These are phyloP conservation scores for Hymenochaete sp. DNA, from an alignment of 1,284 basidiomycete species.

Conservation along the genomic window DNA sequence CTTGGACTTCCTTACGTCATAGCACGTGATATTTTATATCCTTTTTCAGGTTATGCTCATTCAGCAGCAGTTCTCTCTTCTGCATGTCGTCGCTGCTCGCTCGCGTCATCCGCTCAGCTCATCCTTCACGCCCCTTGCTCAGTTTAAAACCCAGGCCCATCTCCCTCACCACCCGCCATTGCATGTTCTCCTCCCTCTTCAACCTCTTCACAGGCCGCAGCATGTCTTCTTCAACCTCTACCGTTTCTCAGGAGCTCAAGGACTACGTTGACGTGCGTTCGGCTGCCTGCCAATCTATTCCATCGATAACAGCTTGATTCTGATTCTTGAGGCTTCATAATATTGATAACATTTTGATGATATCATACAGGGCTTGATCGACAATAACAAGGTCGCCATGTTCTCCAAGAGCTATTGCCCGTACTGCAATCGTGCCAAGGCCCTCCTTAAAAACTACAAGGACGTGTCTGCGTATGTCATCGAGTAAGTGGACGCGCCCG, in stretches of 20 bases:
- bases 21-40: too few species aligned
- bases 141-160: not conserved
- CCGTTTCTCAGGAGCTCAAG: slow-evolving; percentile 4
- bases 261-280: not conserved
- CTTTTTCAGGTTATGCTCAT: too few species aligned
- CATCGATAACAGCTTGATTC: not conserved
- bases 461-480: slow-evolving; percentile 21
- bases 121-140: too few species aligned
- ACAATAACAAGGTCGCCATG: slow-evolving; percentile 23
- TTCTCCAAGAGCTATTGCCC: slow-evolving; percentile 28
- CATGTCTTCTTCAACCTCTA: slow-evolving; percentile 15
- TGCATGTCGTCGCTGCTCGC: too few species aligned
- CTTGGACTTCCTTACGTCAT: too few species aligned
- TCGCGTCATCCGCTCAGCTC: too few species aligned
- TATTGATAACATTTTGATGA: not conserved
- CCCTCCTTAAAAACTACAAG: slow-evolving; percentile 14
- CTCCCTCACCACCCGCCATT: not conserved
- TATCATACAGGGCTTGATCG: slow-evolving; percentile 19
- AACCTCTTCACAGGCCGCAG: slow-evolving; percentile 1
- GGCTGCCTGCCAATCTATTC: not conserved
- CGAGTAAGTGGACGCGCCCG: slow-evolving; percentile 20
- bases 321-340: not conserved
- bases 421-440: slow-evolving; percentile 25
- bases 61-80: too few species aligned
- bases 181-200: slow-evolving; percentile 7